phyloP scores from a whole-genome alignment of 306 rosid genomes.

The Begonia peltatifolia region DNA sequence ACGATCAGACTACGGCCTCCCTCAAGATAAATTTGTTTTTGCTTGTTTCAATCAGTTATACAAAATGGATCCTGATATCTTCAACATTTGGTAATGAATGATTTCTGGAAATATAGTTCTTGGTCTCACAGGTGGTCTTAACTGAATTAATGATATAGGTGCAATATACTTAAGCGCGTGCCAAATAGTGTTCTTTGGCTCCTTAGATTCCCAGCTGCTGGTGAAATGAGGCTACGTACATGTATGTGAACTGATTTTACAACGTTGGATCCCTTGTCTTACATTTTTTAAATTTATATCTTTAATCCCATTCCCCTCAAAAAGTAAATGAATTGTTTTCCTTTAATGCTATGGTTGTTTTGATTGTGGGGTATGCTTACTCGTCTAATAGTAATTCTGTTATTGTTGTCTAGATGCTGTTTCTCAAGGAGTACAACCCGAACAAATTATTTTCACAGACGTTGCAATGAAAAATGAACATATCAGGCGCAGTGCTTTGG shows the following conservation, averaged over 20 bases:
- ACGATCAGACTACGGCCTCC: constrained; percentile 81
- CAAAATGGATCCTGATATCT: constrained; percentile 99
- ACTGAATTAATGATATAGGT: constrained; percentile 29
- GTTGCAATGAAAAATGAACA: constrained; percentile 97
- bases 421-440: constrained; percentile 81
- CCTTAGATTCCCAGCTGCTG: constrained; percentile 94
- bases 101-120: not conserved
- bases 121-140: no score
- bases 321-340: not conserved
- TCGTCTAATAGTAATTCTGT: not conserved
- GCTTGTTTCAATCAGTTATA: constrained; percentile 96
- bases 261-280: no score
- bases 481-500: constrained; percentile 83
- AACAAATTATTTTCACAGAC: constrained; percentile 91
- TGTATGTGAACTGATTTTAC: constrained; percentile 30
- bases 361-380: no score
- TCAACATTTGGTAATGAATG: constrained; percentile 61
- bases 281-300: no score
- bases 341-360: no score
- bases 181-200: constrained; percentile 99
- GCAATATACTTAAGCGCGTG: constrained; percentile 90
- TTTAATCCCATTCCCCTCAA: not conserved
- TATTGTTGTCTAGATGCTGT: constrained; percentile 49
- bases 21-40: constrained; percentile 81
- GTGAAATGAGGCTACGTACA: constrained; percentile 79